phyloP scores from a whole-genome alignment of 2,329 filamentous ascomycete species.

The Fusarium euwallaceae region DNA sequence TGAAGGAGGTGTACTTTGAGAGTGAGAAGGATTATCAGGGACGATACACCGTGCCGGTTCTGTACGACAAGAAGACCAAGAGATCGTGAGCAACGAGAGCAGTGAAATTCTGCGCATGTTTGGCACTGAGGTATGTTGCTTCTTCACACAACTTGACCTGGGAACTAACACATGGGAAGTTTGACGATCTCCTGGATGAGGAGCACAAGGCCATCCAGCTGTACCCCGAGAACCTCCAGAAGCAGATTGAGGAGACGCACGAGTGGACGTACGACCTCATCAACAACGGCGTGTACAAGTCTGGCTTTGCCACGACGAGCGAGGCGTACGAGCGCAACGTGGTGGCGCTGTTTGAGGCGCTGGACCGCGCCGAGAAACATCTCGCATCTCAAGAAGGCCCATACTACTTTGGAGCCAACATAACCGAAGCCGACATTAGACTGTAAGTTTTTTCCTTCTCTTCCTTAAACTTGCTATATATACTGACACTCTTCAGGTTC shows the following conservation, averaged over 20 bases:
- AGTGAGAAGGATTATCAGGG: constrained; percentile 79
- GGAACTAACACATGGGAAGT: constrained; percentile 56
- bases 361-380: constrained; percentile 82
- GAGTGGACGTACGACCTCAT: constrained; percentile 83
- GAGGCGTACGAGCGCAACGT: constrained; percentile 86
- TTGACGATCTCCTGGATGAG: constrained; percentile 77
- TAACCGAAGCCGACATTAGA: constrained; percentile 88
- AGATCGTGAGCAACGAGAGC: constrained; percentile 93
- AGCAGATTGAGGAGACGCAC: constrained; percentile 81
- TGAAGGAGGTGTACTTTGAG: constrained; percentile 85
- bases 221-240: constrained; percentile 74
- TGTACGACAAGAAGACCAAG: constrained; percentile 83
- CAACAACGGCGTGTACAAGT: constrained; percentile 80
- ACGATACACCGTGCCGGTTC: constrained; percentile 87
- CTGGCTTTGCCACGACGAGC: constrained; percentile 87
- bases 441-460: constrained; percentile 61
- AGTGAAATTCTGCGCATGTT: constrained; percentile 95
- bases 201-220: constrained; percentile 73
- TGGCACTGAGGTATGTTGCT: constrained; percentile 72
- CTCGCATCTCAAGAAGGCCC: constrained; percentile 67
- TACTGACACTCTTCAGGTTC: constrained; percentile 55
- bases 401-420: constrained; percentile 79
- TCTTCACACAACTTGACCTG: not conserved
- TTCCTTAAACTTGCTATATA: not conserved
- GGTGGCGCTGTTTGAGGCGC: constrained; percentile 76